phyloP scores from a whole-genome alignment of 2,329 filamentous ascomycete genomes.

The Stagonosporopsis vannaccii region DNA sequence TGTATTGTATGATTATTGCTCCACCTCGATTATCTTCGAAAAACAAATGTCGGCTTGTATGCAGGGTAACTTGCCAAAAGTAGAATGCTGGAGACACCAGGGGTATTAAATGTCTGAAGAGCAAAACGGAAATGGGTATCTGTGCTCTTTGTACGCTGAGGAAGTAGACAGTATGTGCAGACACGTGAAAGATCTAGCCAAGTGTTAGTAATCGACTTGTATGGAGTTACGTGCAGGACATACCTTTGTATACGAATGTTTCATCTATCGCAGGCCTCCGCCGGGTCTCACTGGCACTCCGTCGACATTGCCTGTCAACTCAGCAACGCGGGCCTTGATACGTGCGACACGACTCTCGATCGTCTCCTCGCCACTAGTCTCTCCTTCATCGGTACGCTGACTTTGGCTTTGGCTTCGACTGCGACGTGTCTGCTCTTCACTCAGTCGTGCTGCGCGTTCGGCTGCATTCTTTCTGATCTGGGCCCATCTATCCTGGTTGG shows the following conservation, averaged over 20 bases:
- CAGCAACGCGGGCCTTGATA: slow-evolving; percentile 96
- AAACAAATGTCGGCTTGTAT: slow-evolving; percentile 12
- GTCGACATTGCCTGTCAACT: slow-evolving; percentile 72
- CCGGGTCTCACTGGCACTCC: slow-evolving; percentile 29
- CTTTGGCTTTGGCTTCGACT: slow-evolving; percentile 62
- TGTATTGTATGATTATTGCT: neutral
- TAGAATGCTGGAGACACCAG: slow-evolving; percentile 16
- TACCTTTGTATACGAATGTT: slow-evolving; percentile 5
- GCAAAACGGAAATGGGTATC: slow-evolving; percentile 37
- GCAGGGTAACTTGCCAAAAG: slow-evolving; percentile 1
- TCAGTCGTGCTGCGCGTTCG: slow-evolving; percentile 73
- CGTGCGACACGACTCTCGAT: slow-evolving; percentile 96
- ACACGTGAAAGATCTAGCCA: slow-evolving; percentile 5
- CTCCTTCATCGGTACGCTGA: slow-evolving; percentile 76
- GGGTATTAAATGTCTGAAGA: slow-evolving; percentile 37
- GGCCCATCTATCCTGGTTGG: slow-evolving; percentile 82
- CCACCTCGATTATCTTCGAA: slow-evolving; percentile 20
- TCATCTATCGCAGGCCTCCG: slow-evolving; percentile 8
- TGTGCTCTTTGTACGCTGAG: slow-evolving; percentile 30
- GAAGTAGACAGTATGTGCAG: slow-evolving; percentile 26
- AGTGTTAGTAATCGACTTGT: neutral
- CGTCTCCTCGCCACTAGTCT: slow-evolving; percentile 95
- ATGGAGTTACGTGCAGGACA: neutral
- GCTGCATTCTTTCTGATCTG: slow-evolving; percentile 95
- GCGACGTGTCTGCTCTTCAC: slow-evolving; percentile 68